Evolutionary conservation across 495 filamentous ascomycete species (phyloP).

Genomic region (Aspergillus steynii): DNA sequence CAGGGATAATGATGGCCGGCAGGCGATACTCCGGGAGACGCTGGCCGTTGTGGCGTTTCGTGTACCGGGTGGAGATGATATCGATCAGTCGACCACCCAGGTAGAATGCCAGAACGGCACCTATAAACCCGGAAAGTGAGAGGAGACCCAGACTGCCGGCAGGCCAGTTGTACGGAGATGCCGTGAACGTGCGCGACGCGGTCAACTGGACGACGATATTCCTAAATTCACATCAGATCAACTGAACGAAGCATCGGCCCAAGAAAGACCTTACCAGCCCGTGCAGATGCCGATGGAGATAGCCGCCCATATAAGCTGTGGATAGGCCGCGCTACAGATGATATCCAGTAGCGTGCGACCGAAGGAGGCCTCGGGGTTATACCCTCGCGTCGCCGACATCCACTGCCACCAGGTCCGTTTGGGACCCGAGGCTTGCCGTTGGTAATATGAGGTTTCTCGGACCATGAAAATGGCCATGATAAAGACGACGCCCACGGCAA

Average conservation of each 20-base stretch:
- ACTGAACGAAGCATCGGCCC: background rate
- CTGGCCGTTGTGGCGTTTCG: slow-evolving; percentile 23
- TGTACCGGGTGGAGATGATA: slow-evolving; percentile 31
- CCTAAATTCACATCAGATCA: slow-evolving; percentile 11
- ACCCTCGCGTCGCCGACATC: slow-evolving; percentile 30
- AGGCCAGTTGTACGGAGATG: slow-evolving; percentile 32
- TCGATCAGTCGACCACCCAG: slow-evolving; percentile 35
- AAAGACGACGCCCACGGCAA: slow-evolving; percentile 21
- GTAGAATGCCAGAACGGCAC: slow-evolving; percentile 32
- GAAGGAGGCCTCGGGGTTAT: slow-evolving; percentile 30
- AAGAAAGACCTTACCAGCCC: slow-evolving; percentile 22
- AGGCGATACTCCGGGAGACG: slow-evolving; percentile 33
- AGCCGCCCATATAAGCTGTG: slow-evolving; percentile 33
- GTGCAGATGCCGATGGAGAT: slow-evolving; percentile 32
- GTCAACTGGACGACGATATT: slow-evolving; percentile 38
- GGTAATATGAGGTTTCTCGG: slow-evolving; percentile 29
- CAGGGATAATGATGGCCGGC: slow-evolving; percentile 31
- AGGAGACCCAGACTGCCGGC: slow-evolving; percentile 29
- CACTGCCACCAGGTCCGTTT: slow-evolving; percentile 23
- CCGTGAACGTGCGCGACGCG: slow-evolving; percentile 30
- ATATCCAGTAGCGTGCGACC: slow-evolving; percentile 24
- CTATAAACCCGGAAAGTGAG: slow-evolving; percentile 32
- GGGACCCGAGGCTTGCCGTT: background rate
- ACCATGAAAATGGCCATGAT: slow-evolving; percentile 28
- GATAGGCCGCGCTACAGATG: slow-evolving; percentile 26